Base-by-base conservation (phyloP, 495 filamentous ascomycete species). In the Neurospora discreta region DNA sequence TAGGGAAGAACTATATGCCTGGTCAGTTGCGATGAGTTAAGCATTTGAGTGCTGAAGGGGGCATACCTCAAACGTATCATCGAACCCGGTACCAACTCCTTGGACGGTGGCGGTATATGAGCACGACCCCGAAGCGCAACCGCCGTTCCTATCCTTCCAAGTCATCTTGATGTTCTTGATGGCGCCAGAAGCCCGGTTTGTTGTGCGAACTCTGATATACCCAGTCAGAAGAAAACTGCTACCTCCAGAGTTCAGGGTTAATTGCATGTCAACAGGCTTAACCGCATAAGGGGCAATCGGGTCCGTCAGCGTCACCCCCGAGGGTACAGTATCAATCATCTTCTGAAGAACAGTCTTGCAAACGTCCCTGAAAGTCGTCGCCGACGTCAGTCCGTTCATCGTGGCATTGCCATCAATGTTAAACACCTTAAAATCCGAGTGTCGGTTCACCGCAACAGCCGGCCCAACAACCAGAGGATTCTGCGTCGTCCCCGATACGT, bases 71-170 rank as follows among this genome's bases (percentile, higher is more conserved):
- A 89, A 90, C 43, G 79, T 86, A 68, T 89, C 87, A 74, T 90
- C 88, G 68, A 89, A 88, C 9, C 88, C 88, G 42, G 77, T 78
- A 13, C 82, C 80, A 13, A 82, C 82, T 16, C 88, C 88, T 38
- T 81, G 78, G 39, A 82, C 70, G 20, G 77, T 81, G 6, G 84
- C 80, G 6, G 78, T 80, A 40, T 85, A 83, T n/a, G 81, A 79
- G 70, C 85, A 85, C 3, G 74, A 81, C 16, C 82, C 81, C 39
- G 83, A 85, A 58, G 94, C 97, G 81, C 95, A 97, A 3, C 93
- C 95, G 76, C 96, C 97, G 80, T 94, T 94, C 75, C 92, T 91
- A 79, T 98, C 96, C 83, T 96, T 97, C 86, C 97, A 98, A 41
- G 95, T 84, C 2, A 89, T 86, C 4, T 90, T 88, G 74, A 98